A percentile compares a stretch with the other conserved stretches of the same genome.
Conservation (phyloP, 202 grass and related monocot genomes). For the Zoysia matrella region DNA sequence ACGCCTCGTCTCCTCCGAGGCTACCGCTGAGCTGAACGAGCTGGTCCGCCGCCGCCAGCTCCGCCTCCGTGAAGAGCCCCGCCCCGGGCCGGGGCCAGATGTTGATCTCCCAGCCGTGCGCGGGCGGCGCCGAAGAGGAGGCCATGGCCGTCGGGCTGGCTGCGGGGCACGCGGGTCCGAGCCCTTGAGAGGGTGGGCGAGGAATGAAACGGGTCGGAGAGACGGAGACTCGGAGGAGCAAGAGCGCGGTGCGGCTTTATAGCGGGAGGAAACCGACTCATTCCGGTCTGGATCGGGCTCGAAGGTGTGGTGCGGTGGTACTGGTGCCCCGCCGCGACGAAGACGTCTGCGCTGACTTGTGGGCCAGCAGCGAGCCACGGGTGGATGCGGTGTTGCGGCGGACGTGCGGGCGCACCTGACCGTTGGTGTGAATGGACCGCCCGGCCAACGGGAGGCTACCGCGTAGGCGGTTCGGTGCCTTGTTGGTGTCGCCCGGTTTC, state of each 20-base stretch:
- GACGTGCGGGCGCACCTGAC: conserved; percentile 24
- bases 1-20: conserved; percentile 10
- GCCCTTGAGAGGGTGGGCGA: not conserved
- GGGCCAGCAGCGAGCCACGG: not conserved
- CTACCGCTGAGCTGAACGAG: too few species aligned
- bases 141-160: conserved; percentile 29
- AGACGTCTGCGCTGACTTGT: not conserved
- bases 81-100: not conserved
- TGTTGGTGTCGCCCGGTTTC: not conserved
- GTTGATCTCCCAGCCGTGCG: not conserved
- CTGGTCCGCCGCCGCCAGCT: too few species aligned
- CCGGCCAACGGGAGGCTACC: conserved; percentile 18
- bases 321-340: not conserved
- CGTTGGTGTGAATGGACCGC: conserved; percentile 22
- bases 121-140: not conserved
- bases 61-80: conserved; percentile 54
- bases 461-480: conserved; percentile 1
- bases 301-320: not conserved
- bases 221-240: not conserved
- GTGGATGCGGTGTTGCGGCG: not conserved
- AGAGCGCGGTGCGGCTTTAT: conserved; percentile 20
- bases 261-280: conserved; percentile 18
- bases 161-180: too few species aligned
- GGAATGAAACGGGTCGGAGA: not conserved
- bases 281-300: not conserved